Evolutionary conservation across 768 basidiomycete species (phyloP).

Genomic region (Podaxis sp.): DNA sequence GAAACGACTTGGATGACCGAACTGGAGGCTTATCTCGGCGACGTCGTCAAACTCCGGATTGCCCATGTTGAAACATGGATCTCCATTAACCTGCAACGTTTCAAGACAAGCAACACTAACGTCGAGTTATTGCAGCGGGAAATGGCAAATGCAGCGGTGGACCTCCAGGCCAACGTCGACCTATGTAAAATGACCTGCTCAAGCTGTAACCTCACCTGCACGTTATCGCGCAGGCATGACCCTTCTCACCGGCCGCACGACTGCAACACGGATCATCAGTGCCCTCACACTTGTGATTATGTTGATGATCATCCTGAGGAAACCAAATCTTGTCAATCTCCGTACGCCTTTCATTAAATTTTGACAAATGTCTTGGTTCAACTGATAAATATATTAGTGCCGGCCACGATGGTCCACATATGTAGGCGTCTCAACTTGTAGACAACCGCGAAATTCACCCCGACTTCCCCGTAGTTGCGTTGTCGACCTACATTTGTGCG

Average conservation of each 20-base stretch:
- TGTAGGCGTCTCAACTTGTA: conserved; percentile 34
- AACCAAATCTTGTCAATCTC: conserved; percentile 40
- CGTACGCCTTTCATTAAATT: conserved; percentile 28
- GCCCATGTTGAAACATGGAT: conserved; percentile 54
- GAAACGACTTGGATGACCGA: conserved; percentile 44
- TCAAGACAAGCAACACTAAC: conserved; percentile 42
- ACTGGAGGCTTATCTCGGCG: conserved; percentile 38
- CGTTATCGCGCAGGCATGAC: conserved; percentile 45
- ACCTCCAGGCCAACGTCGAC: conserved; percentile 44
- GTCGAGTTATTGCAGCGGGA: conserved; percentile 44
- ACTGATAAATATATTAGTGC: conserved; percentile 38
- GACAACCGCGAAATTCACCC: neutral
- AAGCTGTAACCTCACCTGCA: conserved; percentile 48
- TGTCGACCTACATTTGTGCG: conserved; percentile 53
- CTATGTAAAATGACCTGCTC: conserved; percentile 50
- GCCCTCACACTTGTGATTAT: conserved; percentile 44
- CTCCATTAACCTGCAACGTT: conserved; percentile 44
- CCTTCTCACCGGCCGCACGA: conserved; percentile 36
- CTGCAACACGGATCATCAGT: conserved; percentile 51
- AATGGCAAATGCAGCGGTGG: conserved; percentile 42
- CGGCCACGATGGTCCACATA: conserved; percentile 55
- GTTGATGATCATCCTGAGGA: conserved; percentile 33
- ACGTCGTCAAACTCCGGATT: conserved; percentile 41
- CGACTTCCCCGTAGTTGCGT: conserved; percentile 42
- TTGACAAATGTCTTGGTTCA: neutral